A percentile compares a stretch with the other conserved stretches of the same genome.
phyloP scores from a whole-genome alignment of 192 early-diverging fungal genomes.

The Podila minutissima region DNA sequence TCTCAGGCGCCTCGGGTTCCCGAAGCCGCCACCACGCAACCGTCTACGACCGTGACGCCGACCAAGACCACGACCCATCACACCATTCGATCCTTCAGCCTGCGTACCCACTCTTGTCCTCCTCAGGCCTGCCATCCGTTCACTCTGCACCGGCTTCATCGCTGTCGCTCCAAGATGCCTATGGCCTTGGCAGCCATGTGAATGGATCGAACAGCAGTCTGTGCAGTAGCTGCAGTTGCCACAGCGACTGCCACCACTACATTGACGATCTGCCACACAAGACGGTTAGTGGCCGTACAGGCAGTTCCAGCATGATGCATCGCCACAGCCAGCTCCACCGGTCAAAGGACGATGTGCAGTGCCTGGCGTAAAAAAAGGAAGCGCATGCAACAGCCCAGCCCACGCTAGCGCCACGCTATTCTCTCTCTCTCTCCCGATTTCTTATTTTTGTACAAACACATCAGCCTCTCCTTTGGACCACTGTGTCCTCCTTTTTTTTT shows the following conservation, averaged over 20 bases:
- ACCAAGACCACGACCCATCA: not conserved
- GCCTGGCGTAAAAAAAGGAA: slow-evolving; percentile 21
- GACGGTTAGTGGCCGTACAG: not conserved
- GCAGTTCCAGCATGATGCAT: slow-evolving; percentile 30
- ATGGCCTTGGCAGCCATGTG: not conserved
- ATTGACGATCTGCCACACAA: not conserved
- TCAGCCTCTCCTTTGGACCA: not conserved
- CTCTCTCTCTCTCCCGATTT: slow-evolving; percentile 1
- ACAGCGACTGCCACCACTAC: slow-evolving; percentile 4
- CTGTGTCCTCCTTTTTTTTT: not conserved
- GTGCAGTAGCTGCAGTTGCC: not conserved
- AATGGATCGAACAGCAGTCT: not conserved
- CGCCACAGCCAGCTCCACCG: slow-evolving; percentile 35
- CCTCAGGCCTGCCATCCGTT: not conserved
- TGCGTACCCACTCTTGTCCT: not conserved
- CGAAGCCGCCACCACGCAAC: slow-evolving; percentile 1
- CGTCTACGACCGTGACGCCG: not conserved
- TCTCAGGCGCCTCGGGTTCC: not conserved
- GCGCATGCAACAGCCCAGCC: not conserved
- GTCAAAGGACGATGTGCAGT: slow-evolving; percentile 31
- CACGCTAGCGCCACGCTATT: not conserved
- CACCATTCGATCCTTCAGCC: not conserved
- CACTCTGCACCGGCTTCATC: not conserved
- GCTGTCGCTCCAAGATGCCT: not conserved
- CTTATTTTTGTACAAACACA: not conserved